These are phyloP conservation scores for Dactylis glomerata DNA, from an alignment of 176 grass and related monocot species.

Conservation along the genomic window DNA sequence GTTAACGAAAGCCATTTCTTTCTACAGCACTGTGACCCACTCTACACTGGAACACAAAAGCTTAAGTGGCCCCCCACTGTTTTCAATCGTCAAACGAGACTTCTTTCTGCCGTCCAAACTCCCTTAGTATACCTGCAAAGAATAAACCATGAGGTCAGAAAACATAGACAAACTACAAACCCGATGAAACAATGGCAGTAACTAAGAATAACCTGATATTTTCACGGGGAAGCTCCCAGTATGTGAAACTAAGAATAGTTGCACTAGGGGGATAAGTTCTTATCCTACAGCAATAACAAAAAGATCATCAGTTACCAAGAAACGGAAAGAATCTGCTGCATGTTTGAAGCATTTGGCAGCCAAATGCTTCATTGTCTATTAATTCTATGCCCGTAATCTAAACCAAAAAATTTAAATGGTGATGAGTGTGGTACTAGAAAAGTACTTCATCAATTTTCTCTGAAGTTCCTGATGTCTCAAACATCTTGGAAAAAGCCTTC, in stretches of 20 bases:
- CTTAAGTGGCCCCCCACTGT: not conserved
- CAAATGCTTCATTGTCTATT: not conserved
- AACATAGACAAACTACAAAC: not conserved
- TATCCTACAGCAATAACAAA: conserved; percentile 26
- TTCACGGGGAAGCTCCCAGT: not conserved
- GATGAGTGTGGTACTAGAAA: conserved; percentile 9
- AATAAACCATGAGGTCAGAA: conserved; percentile 8
- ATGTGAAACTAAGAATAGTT: not conserved
- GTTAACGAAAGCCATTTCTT: not conserved
- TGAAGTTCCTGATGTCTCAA: conserved; percentile 63
- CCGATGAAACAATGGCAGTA: not conserved
- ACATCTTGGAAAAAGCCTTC: conserved; percentile 85
- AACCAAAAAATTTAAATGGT: not conserved
- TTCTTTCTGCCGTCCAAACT: not conserved
- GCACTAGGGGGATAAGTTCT: not conserved
- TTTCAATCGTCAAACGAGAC: not conserved
- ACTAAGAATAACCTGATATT: not conserved
- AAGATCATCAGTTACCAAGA: not conserved
- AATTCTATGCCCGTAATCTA: not conserved
- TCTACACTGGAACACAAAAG: conserved; percentile 17
- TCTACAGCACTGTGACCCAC: not conserved
- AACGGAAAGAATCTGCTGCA: not conserved
- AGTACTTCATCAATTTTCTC: conserved; percentile 55
- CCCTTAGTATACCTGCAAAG: conserved; percentile 8
- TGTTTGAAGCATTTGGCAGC: not conserved